Percentiles rank a stretch among this genome's conserved stretches.
phyloP scores from a whole-genome alignment of 2,329 filamentous ascomycete genomes.

The Botryosphaeria agaves region DNA sequence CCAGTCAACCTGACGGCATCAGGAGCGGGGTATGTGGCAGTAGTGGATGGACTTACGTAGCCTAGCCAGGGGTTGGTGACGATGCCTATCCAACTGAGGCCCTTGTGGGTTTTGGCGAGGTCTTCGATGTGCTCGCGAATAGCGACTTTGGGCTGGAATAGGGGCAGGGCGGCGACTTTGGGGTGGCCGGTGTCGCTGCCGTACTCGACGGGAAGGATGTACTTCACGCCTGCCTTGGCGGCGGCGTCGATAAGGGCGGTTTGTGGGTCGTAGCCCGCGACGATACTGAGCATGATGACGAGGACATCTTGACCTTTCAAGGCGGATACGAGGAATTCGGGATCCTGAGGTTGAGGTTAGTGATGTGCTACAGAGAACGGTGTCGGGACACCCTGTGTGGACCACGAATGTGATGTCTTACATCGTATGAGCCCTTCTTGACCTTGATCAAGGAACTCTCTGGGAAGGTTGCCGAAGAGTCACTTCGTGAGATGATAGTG shows the following conservation, averaged over 20 bases:
- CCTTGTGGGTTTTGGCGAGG: slow-evolving; percentile 10
- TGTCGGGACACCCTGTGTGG: slow-evolving; percentile 2
- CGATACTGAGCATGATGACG: slow-evolving; percentile 15
- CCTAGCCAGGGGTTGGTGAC: slow-evolving; percentile 15
- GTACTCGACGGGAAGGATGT: slow-evolving; percentile 13
- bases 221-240: slow-evolving; percentile 12
- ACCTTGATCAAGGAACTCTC: no score
- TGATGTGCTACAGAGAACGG: no score
- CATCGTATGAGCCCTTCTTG: no score
- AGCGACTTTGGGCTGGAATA: slow-evolving; percentile 4
- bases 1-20: slow-evolving; percentile 8
- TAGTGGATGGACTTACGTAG: no score
- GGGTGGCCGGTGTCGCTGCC: slow-evolving; percentile 8
- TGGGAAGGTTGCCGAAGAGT: no score
- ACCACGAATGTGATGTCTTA: no score
- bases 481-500: no score
- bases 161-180: slow-evolving; percentile 5
- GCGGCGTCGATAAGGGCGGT: slow-evolving; percentile 13
- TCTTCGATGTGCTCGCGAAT: slow-evolving; percentile 9
- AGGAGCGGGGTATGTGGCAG: no score
- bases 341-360: no score
- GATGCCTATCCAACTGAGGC: slow-evolving; percentile 12
- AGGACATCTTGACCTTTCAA: slow-evolving; percentile 15
- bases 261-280: slow-evolving; percentile 8
- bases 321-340: slow-evolving; percentile 9